These are phyloP conservation scores for Phragmites australis DNA, from an alignment of 176 grass and related monocot genomes.

Conservation along the genomic window DNA sequence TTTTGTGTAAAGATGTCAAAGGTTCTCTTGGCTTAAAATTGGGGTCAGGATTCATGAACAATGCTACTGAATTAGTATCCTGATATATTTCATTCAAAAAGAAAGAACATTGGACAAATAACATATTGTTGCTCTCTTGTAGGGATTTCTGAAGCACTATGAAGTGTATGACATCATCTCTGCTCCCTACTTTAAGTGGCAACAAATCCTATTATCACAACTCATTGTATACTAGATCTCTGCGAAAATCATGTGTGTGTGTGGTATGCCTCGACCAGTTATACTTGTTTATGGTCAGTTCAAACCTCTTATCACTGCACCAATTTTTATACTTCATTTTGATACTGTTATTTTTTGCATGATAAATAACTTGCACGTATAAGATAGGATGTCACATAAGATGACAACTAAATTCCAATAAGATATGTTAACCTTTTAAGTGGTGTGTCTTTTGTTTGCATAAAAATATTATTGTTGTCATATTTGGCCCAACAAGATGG, in stretches of 20 bases:
- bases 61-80: slow-evolving; percentile 9
- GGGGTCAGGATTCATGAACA: not conserved
- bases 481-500: slow-evolving; percentile 5
- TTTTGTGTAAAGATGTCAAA: not conserved
- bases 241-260: not conserved
- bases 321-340: slow-evolving; percentile 10
- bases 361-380: not conserved
- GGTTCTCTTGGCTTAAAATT: not conserved
- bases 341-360: not conserved
- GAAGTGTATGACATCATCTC: not conserved
- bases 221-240: not conserved
- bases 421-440: not conserved
- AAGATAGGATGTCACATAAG: not conserved
- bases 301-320: not conserved
- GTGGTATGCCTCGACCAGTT: not conserved
- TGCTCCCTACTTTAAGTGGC: not conserved
- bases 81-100: not conserved
- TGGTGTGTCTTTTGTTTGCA: no score
- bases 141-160: not conserved
- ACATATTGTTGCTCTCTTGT: not conserved
- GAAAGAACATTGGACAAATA: not conserved
- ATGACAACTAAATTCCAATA: not conserved
- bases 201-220: not conserved
- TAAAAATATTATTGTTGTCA: not conserved
- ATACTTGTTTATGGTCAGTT: not conserved